Evolutionary conservation across 2,329 filamentous ascomycete genomes (phyloP).

Genomic region (Ramularia endophylla): DNA sequence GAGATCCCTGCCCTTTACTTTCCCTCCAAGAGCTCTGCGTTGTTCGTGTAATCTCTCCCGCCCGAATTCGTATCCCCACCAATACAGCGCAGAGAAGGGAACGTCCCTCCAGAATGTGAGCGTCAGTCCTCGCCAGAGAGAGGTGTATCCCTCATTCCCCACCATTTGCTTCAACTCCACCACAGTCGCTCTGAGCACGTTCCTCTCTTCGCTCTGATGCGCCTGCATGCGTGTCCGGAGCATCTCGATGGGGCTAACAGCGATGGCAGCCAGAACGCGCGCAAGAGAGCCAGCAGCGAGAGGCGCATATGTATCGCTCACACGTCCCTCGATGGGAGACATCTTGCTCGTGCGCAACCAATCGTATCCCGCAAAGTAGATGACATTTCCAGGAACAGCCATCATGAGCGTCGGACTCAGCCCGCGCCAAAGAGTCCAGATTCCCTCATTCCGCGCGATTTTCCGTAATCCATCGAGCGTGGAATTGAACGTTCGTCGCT

Average conservation of each 20-base stretch:
- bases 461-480: constrained; percentile 90
- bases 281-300: constrained; percentile 74
- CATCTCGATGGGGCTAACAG: constrained; percentile 87
- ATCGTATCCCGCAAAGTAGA: constrained; percentile 98
- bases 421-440: constrained; percentile 83
- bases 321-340: constrained; percentile 60
- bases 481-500: constrained; percentile 77
- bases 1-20: constrained; percentile 38
- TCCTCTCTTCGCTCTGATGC: constrained; percentile 44
- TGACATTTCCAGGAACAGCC: constrained; percentile 92
- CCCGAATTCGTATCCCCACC: constrained; percentile 93
- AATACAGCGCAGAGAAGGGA: constrained; percentile 94
- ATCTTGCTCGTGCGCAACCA: constrained; percentile 71
- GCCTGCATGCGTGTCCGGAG: constrained; percentile 84
- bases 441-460: constrained; percentile 88
- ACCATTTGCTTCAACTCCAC: constrained; percentile 75
- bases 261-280: constrained; percentile 71
- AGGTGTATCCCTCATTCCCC: constrained; percentile 64
- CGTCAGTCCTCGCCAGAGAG: constrained; percentile 84
- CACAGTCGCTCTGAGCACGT: constrained; percentile 74
- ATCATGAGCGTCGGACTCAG: constrained; percentile 91
- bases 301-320: constrained; percentile 68
- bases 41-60: constrained; percentile 62
- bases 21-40: neutral
- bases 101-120: constrained; percentile 96